Conservation (phyloP, 2,329 filamentous ascomycete genomes). For the Cladosporium velox region DNA sequence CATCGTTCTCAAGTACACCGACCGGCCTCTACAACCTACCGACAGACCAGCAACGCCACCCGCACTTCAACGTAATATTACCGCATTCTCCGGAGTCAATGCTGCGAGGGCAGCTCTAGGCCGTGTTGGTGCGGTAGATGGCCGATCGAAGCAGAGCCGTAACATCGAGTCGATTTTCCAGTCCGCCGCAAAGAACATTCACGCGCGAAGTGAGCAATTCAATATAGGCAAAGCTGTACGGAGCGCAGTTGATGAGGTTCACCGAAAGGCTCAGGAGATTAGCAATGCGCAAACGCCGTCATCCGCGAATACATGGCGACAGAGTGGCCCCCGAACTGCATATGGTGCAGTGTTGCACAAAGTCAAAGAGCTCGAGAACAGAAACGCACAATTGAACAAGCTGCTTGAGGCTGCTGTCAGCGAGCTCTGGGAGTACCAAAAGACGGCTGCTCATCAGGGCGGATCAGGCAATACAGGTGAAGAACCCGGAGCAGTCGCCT, state of each 20-base stretch:
- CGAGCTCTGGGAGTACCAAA: conserved; percentile 63
- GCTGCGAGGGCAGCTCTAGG: conserved; percentile 21
- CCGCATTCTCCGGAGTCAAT: conserved; percentile 34
- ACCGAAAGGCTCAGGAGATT: conserved; percentile 70
- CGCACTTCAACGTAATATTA: conserved; percentile 39
- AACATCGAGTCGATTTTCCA: conserved; percentile 72
- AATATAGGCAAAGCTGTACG: conserved; percentile 79
- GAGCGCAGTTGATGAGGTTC: conserved; percentile 78
- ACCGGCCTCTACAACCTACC: conserved; percentile 41
- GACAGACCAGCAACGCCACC: conserved; percentile 35
- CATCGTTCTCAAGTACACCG: conserved; percentile 71
- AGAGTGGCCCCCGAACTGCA: conserved; percentile 47
- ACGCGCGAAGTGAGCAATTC: conserved; percentile 72
- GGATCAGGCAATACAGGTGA: conserved; percentile 33
- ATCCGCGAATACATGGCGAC: conserved; percentile 33
- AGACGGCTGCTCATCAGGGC: conserved; percentile 43
- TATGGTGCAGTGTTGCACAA: conserved; percentile 31
- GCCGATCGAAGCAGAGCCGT: conserved; percentile 17
- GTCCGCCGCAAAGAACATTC: conserved; percentile 72
- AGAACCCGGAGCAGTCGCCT: conserved; percentile 27
- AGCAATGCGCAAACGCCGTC: conserved; percentile 49
- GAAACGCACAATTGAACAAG: conserved; percentile 66
- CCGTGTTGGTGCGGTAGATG: conserved; percentile 11
- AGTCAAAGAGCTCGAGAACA: conserved; percentile 59
- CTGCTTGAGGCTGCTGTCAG: conserved; percentile 69